phyloP scores from a whole-genome alignment of 768 basidiomycete species.

The Leccinellum rugosiceps region DNA sequence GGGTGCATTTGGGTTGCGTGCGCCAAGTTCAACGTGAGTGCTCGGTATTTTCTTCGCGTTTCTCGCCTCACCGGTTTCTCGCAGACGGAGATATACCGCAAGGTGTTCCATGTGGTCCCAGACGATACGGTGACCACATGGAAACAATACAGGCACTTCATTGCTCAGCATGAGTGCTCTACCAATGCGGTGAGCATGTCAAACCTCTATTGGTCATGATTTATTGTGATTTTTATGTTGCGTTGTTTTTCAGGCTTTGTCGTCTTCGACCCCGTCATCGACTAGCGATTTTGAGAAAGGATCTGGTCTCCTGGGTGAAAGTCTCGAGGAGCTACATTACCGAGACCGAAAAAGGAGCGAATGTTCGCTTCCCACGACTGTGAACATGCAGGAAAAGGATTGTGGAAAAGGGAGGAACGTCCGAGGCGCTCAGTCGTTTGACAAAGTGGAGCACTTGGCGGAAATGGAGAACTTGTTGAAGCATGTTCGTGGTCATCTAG shows the following conservation, averaged over 20 bases:
- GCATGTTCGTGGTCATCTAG: conserved; percentile 82
- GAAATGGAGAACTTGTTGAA: conserved; percentile 85
- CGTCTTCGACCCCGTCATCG: conserved; percentile 43
- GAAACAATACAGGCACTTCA: conserved; percentile 92
- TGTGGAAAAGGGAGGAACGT: conserved; percentile 35
- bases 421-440: conserved; percentile 66
- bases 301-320: conserved; percentile 9
- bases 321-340: conserved; percentile 15
- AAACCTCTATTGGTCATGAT: not conserved
- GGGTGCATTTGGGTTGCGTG: conserved; percentile 84
- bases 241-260: conserved; percentile 37
- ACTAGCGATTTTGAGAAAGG: conserved; percentile 49
- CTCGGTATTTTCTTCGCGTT: not conserved
- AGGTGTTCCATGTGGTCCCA: conserved; percentile 90
- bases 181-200: conserved; percentile 56
- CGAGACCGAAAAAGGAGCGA: conserved; percentile 24
- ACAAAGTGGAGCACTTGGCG: conserved; percentile 69
- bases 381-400: conserved; percentile 38
- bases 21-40: conserved; percentile 82
- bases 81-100: conserved; percentile 93
- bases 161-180: conserved; percentile 69
- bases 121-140: conserved; percentile 93
- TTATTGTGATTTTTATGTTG: not conserved
- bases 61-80: conserved; percentile 3
- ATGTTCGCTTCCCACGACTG: conserved; percentile 10